Base-by-base conservation (phyloP, 2,329 filamentous ascomycete genomes). In the Aspergillus fructus region DNA sequence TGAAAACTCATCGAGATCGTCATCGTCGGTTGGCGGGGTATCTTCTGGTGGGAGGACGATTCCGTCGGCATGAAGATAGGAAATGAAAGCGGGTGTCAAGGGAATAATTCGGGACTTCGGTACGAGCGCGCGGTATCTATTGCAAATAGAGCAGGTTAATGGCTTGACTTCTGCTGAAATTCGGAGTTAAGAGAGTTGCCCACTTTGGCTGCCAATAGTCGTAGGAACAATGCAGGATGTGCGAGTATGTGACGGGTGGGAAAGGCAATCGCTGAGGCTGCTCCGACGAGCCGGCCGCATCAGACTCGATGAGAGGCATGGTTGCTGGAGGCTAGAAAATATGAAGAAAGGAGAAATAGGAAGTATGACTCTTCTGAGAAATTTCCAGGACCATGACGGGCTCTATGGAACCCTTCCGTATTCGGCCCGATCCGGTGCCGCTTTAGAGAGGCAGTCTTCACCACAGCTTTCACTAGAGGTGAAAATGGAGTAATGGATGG, bases 181-280 rank as follows among this genome's bases (percentile, higher is more conserved):
- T 43, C 27, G 52, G 46, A 34, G 11, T 49, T 43, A 30, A 45
- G 41, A 33, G 43, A 50, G 19, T 23, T 37, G 5, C 78, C 51
- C 78, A 91, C 82, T 84, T 88, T 48, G 89, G 86, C 68, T 96
- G 91, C 94, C 94, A 99, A 59, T 83, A 85, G 72, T 96, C 90
- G 74, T 96, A 97, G 42, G 94, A 96, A 77, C 93, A 99, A 75
- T 97, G 89, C 54, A 96, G 79, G 60, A 99, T 96, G 69, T 99
- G 93, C 47, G 89, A 85, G 70, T 88, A 89, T 33, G 87, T 91
- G 56, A 96, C 84, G 1, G 91, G 91, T 19, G 92, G 90, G 70
- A 99, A 97, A 19, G 85, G 85, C 17, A 91, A 78, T 12, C 64
- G 68, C 50, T 68, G 64, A 6, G 65, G 48, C 49, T 60, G 60